Conservation (phyloP, 179 eudicot genomes). For the Amaranthus tricolor region DNA sequence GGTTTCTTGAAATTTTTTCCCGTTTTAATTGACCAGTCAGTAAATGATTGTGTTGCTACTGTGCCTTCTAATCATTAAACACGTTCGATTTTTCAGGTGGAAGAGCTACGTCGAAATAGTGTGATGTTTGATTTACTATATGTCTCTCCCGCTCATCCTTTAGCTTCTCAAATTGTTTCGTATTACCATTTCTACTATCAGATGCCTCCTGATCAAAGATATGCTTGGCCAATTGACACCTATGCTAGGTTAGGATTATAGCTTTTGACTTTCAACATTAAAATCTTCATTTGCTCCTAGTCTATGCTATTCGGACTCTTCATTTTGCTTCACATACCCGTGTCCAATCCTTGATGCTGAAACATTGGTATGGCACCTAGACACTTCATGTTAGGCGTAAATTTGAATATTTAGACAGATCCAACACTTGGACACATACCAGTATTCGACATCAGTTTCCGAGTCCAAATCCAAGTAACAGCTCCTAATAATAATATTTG, state of each 20-base stretch:
- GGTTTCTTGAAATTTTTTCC: constrained; percentile 13
- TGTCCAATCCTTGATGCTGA: no score
- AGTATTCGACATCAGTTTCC: no score
- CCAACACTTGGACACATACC: no score
- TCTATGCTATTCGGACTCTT: no score
- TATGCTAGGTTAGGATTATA: constrained; percentile 56
- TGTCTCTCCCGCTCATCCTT: constrained; percentile 62
- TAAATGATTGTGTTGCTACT: neutral
- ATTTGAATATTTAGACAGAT: no score
- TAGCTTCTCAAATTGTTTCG: constrained; percentile 49
- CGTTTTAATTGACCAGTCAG: neutral
- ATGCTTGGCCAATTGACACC: constrained; percentile 57
- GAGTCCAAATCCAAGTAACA: no score
- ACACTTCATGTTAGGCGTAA: no score
- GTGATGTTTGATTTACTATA: constrained; percentile 74
- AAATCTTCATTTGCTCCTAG: neutral
- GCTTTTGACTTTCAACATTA: neutral
- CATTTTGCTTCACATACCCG: no score
- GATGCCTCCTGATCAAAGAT: constrained; percentile 44
- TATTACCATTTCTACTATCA: constrained; percentile 50
- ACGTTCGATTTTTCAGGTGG: constrained; percentile 43
- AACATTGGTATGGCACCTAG: no score
- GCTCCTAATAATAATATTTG: neutral
- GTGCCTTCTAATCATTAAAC: neutral
- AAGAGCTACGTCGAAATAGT: constrained; percentile 73